phyloP scores from a whole-genome alignment of 106 monocot species.

The Dioscorea zingiberensis region DNA sequence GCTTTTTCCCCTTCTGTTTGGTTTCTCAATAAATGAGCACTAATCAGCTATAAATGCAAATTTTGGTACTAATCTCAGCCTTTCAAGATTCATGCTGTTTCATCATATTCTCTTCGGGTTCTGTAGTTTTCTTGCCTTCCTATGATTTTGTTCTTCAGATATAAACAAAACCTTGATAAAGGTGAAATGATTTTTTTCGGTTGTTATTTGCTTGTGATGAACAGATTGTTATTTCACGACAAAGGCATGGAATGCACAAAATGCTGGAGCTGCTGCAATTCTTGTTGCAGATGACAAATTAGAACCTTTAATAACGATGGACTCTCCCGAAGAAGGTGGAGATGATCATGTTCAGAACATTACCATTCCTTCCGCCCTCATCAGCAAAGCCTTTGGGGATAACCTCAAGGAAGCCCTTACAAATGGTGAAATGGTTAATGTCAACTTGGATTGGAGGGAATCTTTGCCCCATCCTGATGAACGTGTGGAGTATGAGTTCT shows the following conservation, averaged over 20 bases:
- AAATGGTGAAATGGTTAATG: conserved; percentile 28
- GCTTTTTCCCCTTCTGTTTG: too few relatives aligned
- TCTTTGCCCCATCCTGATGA: conserved; percentile 42
- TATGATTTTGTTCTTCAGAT: too few relatives aligned
- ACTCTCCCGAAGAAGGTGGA: conserved; percentile 35
- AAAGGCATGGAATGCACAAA: conserved; percentile 46
- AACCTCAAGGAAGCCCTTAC: conserved; percentile 20
- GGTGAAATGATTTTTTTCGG: too few relatives aligned
- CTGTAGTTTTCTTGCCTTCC: too few relatives aligned
- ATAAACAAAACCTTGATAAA: too few relatives aligned
- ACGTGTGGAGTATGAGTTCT: conserved; percentile 34
- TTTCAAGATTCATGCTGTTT: too few relatives aligned
- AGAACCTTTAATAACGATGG: conserved; percentile 44
- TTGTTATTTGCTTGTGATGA: not conserved
- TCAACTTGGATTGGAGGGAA: conserved; percentile 36
- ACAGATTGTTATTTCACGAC: conserved; percentile 39
- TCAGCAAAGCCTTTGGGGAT: conserved; percentile 25
- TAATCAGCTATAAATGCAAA: too few relatives aligned
- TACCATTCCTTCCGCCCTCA: conserved; percentile 34
- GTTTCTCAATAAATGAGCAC: too few relatives aligned
- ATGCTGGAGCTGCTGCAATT: conserved; percentile 43
- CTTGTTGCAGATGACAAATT: conserved; percentile 37
- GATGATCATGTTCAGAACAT: conserved; percentile 30
- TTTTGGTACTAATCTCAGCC: too few relatives aligned
- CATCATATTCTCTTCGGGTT: too few relatives aligned